Evolutionary conservation across 345 rosid genomes (phyloP).

Genomic region (Luvunga scandens): DNA sequence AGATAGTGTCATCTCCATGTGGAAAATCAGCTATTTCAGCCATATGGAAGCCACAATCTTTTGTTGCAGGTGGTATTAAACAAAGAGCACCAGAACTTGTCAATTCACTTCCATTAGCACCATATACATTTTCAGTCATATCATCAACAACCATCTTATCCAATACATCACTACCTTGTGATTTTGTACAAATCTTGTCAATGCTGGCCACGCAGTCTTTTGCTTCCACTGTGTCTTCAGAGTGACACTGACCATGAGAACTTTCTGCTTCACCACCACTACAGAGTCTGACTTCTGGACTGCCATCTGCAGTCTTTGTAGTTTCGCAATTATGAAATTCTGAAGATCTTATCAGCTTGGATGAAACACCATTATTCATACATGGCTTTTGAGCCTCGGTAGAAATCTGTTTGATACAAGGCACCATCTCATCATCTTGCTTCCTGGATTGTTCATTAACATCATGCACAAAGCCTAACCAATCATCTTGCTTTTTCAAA

Average conservation of each 20-base stretch:
- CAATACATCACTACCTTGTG: slow-evolving; percentile 15
- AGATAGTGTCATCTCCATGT: slow-evolving; percentile 20
- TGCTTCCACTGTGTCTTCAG: slow-evolving; percentile 16
- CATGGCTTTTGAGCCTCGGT: slow-evolving; percentile 10
- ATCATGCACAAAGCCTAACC: slow-evolving; percentile 11
- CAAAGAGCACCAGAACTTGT: slow-evolving; percentile 15
- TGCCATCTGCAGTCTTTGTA: slow-evolving; percentile 16
- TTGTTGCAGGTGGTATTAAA: slow-evolving; percentile 17
- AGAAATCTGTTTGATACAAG: slow-evolving; percentile 16
- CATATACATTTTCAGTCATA: slow-evolving; percentile 12
- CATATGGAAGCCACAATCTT: slow-evolving; percentile 22
- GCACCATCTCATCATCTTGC: slow-evolving; percentile 22
- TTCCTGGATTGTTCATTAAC: slow-evolving; percentile 10
- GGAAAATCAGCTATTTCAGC: slow-evolving; percentile 18
- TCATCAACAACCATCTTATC: slow-evolving; percentile 25
- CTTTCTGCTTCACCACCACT: slow-evolving; percentile 24
- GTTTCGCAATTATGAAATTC: slow-evolving; percentile 11
- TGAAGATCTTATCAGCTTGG: slow-evolving; percentile 16
- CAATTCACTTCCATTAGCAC: slow-evolving; percentile 9
- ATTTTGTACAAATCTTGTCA: slow-evolving; percentile 18
- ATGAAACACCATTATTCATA: slow-evolving; percentile 10
- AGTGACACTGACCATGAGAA: slow-evolving; percentile 16
- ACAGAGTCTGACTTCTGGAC: slow-evolving; percentile 18
- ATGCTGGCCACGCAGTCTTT: slow-evolving; percentile 21
- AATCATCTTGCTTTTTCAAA: slow-evolving; percentile 15